Evolutionary conservation across 768 basidiomycete species (phyloP).

Genomic region (Collybia sordida): DNA sequence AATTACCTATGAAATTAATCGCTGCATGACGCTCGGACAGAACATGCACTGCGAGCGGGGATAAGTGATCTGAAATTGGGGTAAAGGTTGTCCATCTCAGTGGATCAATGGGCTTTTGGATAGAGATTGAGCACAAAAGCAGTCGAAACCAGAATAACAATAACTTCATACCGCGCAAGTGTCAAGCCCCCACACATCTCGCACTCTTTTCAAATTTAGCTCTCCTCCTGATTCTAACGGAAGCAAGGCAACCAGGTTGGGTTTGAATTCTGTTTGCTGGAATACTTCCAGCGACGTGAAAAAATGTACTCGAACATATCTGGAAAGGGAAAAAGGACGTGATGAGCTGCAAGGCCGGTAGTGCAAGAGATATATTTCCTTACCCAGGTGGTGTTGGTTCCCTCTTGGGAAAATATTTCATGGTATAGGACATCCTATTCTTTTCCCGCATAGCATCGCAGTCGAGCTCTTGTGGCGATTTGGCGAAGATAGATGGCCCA

Average conservation of each 20-base stretch:
- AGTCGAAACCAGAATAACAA: background rate
- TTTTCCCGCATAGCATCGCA: background rate
- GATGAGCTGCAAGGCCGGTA: background rate
- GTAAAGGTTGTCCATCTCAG: slow-evolving; percentile 15
- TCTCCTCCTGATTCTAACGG: slow-evolving; percentile 17
- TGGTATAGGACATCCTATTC: background rate
- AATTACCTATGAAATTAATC: slow-evolving; percentile 16
- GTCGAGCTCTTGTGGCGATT: slow-evolving; percentile 9
- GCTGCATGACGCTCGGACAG: slow-evolving; percentile 13
- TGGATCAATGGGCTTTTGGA: slow-evolving; percentile 15
- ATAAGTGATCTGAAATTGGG: slow-evolving; percentile 11
- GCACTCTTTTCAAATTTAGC: slow-evolving; percentile 14
- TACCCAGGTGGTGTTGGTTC: slow-evolving; percentile 14
- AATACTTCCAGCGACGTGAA: slow-evolving; percentile 8
- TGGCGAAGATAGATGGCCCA: slow-evolving; percentile 8
- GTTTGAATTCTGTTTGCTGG: slow-evolving; percentile 1
- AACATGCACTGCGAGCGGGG: slow-evolving; percentile 14
- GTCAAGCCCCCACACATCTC: slow-evolving; percentile 17
- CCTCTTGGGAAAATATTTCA: background rate
- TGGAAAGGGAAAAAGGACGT: background rate
- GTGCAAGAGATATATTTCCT: background rate
- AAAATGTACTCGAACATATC: slow-evolving; percentile 17
- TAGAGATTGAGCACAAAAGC: background rate
- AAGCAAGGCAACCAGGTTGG: slow-evolving; percentile 15
- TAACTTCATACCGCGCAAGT: slow-evolving; percentile 12